Conservation (phyloP, 441 rosid genomes). For the Gossypium laxum region DNA sequence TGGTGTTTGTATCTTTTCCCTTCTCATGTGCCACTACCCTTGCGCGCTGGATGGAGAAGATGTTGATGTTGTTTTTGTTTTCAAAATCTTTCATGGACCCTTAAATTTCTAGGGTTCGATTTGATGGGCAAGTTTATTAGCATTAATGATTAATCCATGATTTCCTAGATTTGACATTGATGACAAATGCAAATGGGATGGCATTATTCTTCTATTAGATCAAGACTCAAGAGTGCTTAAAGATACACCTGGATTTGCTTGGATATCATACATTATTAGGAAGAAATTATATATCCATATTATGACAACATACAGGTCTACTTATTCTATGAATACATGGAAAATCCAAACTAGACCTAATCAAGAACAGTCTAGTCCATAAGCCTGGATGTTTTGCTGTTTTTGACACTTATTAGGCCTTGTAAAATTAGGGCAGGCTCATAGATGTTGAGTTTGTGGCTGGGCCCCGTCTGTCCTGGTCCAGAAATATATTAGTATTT, state of each 20-base stretch:
- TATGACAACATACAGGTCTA: background rate
- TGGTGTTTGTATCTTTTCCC: background rate
- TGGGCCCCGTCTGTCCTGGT: background rate
- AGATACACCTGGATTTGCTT: background rate
- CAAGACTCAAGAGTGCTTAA: background rate
- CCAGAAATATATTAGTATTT: background rate
- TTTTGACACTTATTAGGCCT: background rate
- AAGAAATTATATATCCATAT: background rate
- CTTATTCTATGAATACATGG: background rate
- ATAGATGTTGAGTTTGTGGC: background rate
- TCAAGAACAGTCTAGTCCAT: background rate
- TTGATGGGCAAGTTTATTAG: background rate
- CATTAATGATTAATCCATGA: background rate
- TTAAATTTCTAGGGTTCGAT: background rate
- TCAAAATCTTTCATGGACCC: constrained; percentile 3
- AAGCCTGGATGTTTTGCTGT: background rate
- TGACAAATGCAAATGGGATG: constrained; percentile 4
- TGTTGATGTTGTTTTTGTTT: background rate
- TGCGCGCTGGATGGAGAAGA: background rate
- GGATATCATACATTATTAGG: background rate
- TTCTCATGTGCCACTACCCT: constrained; percentile 6
- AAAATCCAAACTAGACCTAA: background rate
- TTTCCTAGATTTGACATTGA: background rate
- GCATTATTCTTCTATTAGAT: background rate
- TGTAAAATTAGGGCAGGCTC: background rate